phyloP scores from a whole-genome alignment of 2,329 filamentous ascomycete genomes.

The Coniochaeta prunicola region DNA sequence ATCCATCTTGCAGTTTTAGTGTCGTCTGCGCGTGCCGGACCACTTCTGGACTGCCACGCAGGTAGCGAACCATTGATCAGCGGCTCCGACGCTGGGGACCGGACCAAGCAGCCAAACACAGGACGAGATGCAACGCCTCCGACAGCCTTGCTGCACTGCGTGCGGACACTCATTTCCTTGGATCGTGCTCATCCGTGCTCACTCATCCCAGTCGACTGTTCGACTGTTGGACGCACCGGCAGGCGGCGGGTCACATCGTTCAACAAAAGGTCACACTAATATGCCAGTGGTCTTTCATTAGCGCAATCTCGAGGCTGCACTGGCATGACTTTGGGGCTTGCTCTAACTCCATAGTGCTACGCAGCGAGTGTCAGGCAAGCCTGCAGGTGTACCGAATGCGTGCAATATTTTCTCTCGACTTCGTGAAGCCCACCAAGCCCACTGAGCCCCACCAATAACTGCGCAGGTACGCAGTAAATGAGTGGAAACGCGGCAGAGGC shows the following conservation, averaged over 20 bases:
- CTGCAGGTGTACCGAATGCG: not conserved
- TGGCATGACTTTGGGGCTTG: not conserved
- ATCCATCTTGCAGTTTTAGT: not conserved
- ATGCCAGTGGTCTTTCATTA: not conserved
- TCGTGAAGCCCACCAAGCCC: not conserved
- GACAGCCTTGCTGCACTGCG: not conserved
- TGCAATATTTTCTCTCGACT: not conserved
- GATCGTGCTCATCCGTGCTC: not conserved
- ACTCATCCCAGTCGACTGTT: not conserved
- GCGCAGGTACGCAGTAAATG: too few relatives aligned
- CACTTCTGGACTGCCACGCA: not conserved
- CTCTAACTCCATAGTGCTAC: too few relatives aligned
- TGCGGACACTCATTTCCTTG: not conserved
- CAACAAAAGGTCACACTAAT: not conserved
- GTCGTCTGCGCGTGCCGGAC: not conserved
- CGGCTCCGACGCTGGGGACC: not conserved
- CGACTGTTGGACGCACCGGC: not conserved
- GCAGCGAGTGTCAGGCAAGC: too few relatives aligned
- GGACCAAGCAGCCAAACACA: not conserved
- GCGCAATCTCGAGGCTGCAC: not conserved
- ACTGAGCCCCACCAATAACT: not conserved
- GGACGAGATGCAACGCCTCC: not conserved
- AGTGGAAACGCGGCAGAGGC: not conserved
- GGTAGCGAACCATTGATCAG: not conserved
- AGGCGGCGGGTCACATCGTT: not conserved